Evolutionary conservation across 768 basidiomycete genomes (phyloP).

Genomic region (Xanthoconium stramineum): DNA sequence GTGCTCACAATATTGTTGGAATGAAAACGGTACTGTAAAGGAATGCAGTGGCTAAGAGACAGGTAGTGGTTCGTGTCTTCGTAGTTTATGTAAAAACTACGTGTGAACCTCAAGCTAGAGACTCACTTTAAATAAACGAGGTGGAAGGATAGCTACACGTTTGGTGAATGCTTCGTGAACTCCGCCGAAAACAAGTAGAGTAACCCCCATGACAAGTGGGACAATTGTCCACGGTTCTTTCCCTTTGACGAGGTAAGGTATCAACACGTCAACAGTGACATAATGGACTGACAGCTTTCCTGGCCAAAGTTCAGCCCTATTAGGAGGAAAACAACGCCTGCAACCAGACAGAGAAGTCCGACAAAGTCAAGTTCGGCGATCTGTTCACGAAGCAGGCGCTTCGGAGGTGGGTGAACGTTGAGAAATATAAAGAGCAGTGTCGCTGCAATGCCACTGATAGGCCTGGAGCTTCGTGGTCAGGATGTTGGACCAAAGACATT

Average conservation of each 20-base stretch:
- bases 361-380: conserved; percentile 64
- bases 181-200: conserved; percentile 45
- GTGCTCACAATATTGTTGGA: conserved; percentile 32
- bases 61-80: conserved; percentile 66
- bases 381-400: conserved; percentile 55
- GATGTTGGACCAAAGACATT: neutral
- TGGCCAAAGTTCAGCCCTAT: conserved; percentile 71
- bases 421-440: conserved; percentile 66
- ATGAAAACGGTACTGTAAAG: conserved; percentile 65
- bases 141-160: conserved; percentile 68
- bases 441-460: conserved; percentile 64
- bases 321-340: conserved; percentile 63
- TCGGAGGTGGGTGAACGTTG: conserved; percentile 67
- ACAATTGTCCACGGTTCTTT: conserved; percentile 54
- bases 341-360: conserved; percentile 63
- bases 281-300: conserved; percentile 49
- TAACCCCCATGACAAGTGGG: conserved; percentile 51
- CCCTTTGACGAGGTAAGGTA: conserved; percentile 38
- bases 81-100: neutral
- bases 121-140: conserved; percentile 64
- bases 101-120: neutral
- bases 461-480: conserved; percentile 37
- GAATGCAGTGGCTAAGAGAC: conserved; percentile 54
- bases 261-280: neutral
- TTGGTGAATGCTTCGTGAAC: conserved; percentile 61